A percentile compares a stretch with the other conserved stretches of the same genome.
Conservation (phyloP, 148 eudicot species). For the Camellia granthamiana region DNA sequence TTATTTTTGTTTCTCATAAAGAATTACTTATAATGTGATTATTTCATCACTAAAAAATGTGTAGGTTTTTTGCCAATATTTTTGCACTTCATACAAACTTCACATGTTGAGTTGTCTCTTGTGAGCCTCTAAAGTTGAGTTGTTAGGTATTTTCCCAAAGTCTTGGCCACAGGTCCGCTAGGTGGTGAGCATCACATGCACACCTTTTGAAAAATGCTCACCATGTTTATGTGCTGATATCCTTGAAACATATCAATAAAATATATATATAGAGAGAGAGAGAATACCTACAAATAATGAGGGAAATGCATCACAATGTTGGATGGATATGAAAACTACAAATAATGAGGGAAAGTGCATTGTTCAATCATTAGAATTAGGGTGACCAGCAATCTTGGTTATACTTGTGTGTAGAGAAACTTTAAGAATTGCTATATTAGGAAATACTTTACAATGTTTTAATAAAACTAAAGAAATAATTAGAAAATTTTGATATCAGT, state of each 20-base stretch:
- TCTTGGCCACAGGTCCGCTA: not conserved
- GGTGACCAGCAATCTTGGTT: not conserved
- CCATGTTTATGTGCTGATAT: not conserved
- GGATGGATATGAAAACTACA: not conserved
- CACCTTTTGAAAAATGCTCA: not conserved
- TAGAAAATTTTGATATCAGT: not conserved
- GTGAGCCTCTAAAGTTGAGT: not conserved
- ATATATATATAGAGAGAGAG: too few relatives aligned
- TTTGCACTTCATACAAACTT: not conserved
- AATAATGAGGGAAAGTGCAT: not conserved
- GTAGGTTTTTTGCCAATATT: not conserved
- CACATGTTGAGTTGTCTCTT: not conserved
- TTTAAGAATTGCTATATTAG: not conserved
- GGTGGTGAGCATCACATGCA: not conserved
- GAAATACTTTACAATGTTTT: not conserved
- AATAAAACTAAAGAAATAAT: not conserved
- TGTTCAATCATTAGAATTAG: not conserved
- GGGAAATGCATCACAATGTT: too few relatives aligned
- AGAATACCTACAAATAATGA: too few relatives aligned
- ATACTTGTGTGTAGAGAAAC: not conserved
- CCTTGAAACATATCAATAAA: not conserved
- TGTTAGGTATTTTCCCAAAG: not conserved
- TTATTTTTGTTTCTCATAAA: slow-evolving; percentile 9
- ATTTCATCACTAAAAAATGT: not conserved
- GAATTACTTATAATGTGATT: not conserved